Percentiles rank a stretch among this genome's conserved stretches.
These are phyloP conservation scores for Kluyveromyces siamensis DNA, from an alignment of 805 yeast genomes.

Conservation along the genomic window DNA sequence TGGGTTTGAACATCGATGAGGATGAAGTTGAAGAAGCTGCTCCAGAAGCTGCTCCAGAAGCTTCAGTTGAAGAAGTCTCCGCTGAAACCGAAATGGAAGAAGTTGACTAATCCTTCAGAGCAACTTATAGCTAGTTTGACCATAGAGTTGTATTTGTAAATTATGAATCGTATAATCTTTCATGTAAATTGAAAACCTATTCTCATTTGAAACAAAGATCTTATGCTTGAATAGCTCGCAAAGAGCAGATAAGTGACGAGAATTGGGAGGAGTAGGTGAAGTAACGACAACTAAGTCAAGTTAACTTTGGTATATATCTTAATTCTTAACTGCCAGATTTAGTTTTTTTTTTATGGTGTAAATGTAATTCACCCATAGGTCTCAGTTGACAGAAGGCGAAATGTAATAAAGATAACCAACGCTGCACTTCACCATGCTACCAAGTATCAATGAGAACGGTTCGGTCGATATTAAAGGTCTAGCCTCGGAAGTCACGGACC, in stretches of 20 bases:
- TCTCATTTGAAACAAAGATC: no score
- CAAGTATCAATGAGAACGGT: not conserved
- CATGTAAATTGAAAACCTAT: not conserved
- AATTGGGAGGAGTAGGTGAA: no score
- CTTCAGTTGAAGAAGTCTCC: slow-evolving; percentile 46
- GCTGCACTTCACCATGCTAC: not conserved
- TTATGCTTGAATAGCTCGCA: no score
- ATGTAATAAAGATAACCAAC: not conserved
- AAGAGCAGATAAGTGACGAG: no score
- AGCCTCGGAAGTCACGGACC: not conserved
- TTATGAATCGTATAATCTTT: not conserved
- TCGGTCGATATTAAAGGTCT: not conserved
- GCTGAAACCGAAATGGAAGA: slow-evolving; percentile 98
- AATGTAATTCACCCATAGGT: no score
- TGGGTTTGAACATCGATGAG: slow-evolving; percentile 97
- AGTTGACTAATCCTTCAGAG: slow-evolving; percentile 58
- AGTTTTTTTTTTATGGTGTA: no score
- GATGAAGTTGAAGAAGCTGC: slow-evolving; percentile 42
- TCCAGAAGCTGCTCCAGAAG: slow-evolving; percentile 39
- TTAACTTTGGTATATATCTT: no score
- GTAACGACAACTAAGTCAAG: no score
- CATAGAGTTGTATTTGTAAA: not conserved
- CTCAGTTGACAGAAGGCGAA: not conserved
- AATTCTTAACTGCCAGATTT: no score
- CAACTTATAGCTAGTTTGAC: not conserved